Percentiles rank a stretch among this genome's conserved stretches.
Conservation (phyloP, 257 asterid genomes). For the Fraxinus americana region DNA sequence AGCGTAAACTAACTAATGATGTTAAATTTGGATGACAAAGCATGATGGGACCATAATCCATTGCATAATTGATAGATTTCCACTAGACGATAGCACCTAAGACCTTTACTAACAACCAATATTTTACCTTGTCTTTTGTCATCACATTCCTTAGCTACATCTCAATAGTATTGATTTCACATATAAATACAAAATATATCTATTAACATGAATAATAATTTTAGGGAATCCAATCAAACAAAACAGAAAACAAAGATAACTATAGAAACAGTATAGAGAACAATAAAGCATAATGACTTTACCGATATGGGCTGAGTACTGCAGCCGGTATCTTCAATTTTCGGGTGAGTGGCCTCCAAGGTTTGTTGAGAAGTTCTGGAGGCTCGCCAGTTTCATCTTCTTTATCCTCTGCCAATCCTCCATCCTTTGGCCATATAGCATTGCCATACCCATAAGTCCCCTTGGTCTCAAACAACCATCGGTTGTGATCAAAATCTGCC, state of each 20-base stretch:
- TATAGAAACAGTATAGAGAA: neutral
- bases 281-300: constrained; percentile 19
- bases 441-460: constrained; percentile 85
- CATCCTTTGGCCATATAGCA: constrained; percentile 80
- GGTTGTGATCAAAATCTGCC: constrained; percentile 66
- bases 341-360: constrained; percentile 86
- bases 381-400: constrained; percentile 44
- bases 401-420: constrained; percentile 40
- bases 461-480: constrained; percentile 75
- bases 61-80: neutral
- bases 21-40: neutral
- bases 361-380: constrained; percentile 60
- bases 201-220: neutral
- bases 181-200: neutral
- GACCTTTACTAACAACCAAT: neutral
- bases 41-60: neutral
- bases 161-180: neutral
- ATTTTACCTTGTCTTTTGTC: neutral
- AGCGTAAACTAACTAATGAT: neutral
- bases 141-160: neutral
- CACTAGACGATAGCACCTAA: neutral
- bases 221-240: neutral
- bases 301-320: constrained; percentile 74
- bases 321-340: constrained; percentile 75
- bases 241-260: neutral